Evolutionary conservation across 1,139 yeast species (phyloP), one percentile per base, ranked within the genome.

Genomic region (Zhuliangozyma parablackwelliae): DNA sequence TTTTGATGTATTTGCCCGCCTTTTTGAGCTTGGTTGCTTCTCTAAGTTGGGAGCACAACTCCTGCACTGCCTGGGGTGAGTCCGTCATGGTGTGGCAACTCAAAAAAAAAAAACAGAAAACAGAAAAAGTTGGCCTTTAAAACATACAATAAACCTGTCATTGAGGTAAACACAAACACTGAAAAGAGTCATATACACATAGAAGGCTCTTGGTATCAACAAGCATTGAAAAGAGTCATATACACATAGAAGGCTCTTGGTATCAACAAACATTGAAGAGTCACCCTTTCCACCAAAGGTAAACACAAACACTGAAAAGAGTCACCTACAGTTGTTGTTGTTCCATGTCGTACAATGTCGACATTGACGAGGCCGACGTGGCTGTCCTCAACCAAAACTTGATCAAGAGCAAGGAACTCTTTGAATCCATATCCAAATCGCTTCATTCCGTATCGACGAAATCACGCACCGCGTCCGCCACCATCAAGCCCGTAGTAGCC

Each of bases 361-460:
- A 83, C 51, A 68, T 80, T 2, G 95, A 86, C 52, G 95, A 85
- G 55, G 90, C 94, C 3, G 96, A 88, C 49, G 81, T 87, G 33
- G 81, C 88, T 3, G 89, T 89, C 8, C 69, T 89, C 30, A 85
- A 85, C 40, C 94, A 85, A 51, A 82, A 85, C 39, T 65, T 89
- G 27, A 59, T 70, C 35, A 73, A 76, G 40, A 77, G 89, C 6
- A 73, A 74, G 32, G 72, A 69, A 13, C 59, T 88, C 29, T 76
- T 89, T 23, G 57, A 61, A 4, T 64, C 74, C 34, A 80, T 89
- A 38, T 69, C 78, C 12, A 58, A 64, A 28, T 78, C 88, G 1
- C 62, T 89, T 28, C 61, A 59, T 32, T 69, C 64, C 34, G 75
- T 89, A 32, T 73, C 86, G 3, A 58, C 57, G 26, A 77, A 78